Percentiles rank a stretch among this genome's conserved stretches.
Conservation (phyloP, 495 filamentous ascomycete species). For the Neurospora pannonica region DNA sequence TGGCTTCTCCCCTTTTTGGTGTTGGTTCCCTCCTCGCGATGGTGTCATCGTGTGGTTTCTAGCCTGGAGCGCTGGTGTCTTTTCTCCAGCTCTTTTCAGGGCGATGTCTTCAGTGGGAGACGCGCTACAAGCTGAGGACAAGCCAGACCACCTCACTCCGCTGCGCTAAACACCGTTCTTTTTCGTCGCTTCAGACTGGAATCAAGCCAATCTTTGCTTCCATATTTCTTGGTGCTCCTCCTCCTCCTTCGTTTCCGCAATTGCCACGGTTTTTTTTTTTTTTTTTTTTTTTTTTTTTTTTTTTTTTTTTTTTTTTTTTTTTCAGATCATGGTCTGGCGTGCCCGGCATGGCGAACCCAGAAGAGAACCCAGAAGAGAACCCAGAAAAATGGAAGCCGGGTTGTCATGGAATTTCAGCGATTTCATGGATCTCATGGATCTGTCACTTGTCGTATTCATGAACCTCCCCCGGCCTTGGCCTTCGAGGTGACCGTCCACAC, state of each 20-base stretch:
- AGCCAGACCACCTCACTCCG: not conserved
- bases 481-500: not conserved
- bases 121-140: not conserved
- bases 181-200: not conserved
- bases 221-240: not conserved
- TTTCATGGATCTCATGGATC: not conserved
- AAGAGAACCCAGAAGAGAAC: not conserved
- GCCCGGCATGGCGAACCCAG: not conserved
- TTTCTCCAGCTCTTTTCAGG: not conserved
- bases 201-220: not conserved
- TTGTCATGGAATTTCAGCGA: not conserved
- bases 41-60: not conserved
- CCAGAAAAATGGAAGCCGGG: not conserved
- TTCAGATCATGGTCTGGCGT: not conserved
- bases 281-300: not conserved
- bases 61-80: not conserved
- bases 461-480: not conserved
- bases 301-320: not conserved
- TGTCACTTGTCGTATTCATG: not conserved
- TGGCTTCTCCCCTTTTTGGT: not conserved
- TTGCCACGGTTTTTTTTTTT: not conserved
- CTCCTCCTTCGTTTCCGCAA: not conserved
- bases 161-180: not conserved
- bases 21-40: not conserved
- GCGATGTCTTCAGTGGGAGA: not conserved